Base-by-base conservation (phyloP, 2,329 filamentous ascomycete species). In the Talaromyces islandicus region DNA sequence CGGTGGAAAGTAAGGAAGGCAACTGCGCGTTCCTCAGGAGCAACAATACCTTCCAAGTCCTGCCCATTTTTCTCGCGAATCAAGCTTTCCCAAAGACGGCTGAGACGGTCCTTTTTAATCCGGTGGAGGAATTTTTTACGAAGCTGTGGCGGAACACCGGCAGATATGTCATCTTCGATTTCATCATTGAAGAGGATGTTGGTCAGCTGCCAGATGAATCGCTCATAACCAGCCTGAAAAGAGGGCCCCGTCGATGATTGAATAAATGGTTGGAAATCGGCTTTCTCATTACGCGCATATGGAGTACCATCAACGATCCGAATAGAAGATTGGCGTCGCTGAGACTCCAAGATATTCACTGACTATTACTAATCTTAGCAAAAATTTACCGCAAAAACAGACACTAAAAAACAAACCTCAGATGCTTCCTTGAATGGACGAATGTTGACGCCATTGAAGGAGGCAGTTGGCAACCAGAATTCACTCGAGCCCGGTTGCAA, bases 161-260 rank as follows among this genome's bases (percentile, higher is more conserved):
- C 70, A 11, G 75, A 78, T 35, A 78, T 77, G 58, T 79, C 75
- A 56, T 79, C 76, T 35, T 80, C 73, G 21, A 79, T 75, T 10
- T 78, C 73, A n/a, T 86, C 80, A 65, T 96, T 92, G 69, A 96
- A 99, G 3, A 99, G 82, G 41, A 97, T 87, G 60, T 90, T 89
- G 1, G 91, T 88, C 38, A 99, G 80, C 62, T 91, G 84, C 94
- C 95, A 99, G 0, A 94, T 86, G 25, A 75, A 64, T n/a, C 69
- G 68, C 64, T 79, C 76, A 29, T 70, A 64, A 61, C 75, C 70
- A 27, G 68, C 63, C 29, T 71, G 62, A 60, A 66, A 41, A 29
- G 69, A 64, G 61, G 72, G 58, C 58, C 63, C 64, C 50, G 67
- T 63, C 53, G 71, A 68, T 3, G 66, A 63, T 35, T 72, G 64